Conservation (phyloP, 441 rosid genomes). For the Aleurites moluccanus region DNA sequence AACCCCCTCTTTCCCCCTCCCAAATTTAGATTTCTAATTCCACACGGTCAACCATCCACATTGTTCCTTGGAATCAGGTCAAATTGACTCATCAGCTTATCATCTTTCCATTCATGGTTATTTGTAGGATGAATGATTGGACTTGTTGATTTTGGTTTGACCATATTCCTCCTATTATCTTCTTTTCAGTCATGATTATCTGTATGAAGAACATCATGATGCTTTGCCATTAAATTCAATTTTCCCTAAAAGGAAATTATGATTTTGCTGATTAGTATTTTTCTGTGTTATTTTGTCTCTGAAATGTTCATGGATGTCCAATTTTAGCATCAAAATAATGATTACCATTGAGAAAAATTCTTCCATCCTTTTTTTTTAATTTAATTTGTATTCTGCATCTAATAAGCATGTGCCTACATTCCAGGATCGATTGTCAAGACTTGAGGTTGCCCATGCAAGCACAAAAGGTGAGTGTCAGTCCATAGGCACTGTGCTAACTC, state of each 20-base stretch:
- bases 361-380: background rate
- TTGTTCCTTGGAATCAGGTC: no score
- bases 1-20: background rate
- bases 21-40: background rate
- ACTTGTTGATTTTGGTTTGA: background rate
- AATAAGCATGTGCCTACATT: conserved; percentile 8
- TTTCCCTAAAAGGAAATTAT: background rate
- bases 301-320: background rate
- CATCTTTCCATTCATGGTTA: background rate
- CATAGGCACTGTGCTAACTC: background rate
- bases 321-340: background rate
- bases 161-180: background rate
- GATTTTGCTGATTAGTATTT: background rate
- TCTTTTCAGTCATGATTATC: background rate
- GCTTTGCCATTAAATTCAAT: background rate
- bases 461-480: conserved; percentile 47
- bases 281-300: background rate
- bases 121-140: background rate
- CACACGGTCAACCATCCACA: no score
- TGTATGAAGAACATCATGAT: background rate
- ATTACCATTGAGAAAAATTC: background rate
- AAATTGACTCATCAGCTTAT: background rate
- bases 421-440: conserved; percentile 61
- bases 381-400: conserved; percentile 1
- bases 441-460: conserved; percentile 56